Conservation (phyloP, 2,329 filamentous ascomycete genomes). For the Cercospora sp. region DNA sequence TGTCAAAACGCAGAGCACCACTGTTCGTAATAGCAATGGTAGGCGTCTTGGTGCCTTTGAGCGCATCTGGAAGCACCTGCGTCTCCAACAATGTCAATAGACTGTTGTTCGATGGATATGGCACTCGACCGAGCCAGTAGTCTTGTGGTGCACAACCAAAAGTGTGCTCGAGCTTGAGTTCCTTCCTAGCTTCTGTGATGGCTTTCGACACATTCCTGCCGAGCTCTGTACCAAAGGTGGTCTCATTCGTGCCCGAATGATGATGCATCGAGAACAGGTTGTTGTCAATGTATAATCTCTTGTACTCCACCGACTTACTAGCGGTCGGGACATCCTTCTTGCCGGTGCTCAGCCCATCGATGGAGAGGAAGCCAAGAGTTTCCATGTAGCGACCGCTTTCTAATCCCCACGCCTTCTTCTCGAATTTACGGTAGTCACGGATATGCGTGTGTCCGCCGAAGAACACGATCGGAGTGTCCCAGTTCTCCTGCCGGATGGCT, state of each 20-base stretch:
- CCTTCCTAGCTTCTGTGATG: slow-evolving; percentile 69
- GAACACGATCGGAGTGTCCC: slow-evolving; percentile 83
- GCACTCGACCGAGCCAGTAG: slow-evolving; percentile 77
- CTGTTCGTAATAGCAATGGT: slow-evolving; percentile 81
- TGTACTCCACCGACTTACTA: slow-evolving; percentile 59
- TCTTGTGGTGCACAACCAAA: slow-evolving; percentile 82
- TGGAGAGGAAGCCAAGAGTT: slow-evolving; percentile 90
- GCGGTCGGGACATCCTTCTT: slow-evolving; percentile 37
- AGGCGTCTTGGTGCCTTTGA: slow-evolving; percentile 50
- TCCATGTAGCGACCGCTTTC: slow-evolving; percentile 93
- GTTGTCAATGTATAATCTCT: slow-evolving; percentile 87
- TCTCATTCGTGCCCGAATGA: slow-evolving; percentile 71
- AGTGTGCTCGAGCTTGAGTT: slow-evolving; percentile 68
- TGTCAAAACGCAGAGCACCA: slow-evolving; percentile 89
- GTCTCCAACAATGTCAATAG: slow-evolving; percentile 80
- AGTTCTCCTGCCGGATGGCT: slow-evolving; percentile 73
- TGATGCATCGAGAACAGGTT: slow-evolving; percentile 82
- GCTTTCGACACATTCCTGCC: slow-evolving; percentile 70
- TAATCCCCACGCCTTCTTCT: slow-evolving; percentile 73
- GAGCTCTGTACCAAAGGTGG: slow-evolving; percentile 72
- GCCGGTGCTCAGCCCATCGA: slow-evolving; percentile 62
- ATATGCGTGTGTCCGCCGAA: slow-evolving; percentile 92
- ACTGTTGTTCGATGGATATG: slow-evolving; percentile 71
- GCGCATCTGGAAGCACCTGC: slow-evolving; percentile 66
- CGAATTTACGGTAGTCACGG: slow-evolving; percentile 78